These are phyloP conservation scores for Hortiboletus campestris DNA, from an alignment of 768 basidiomycete species.

Conservation along the genomic window DNA sequence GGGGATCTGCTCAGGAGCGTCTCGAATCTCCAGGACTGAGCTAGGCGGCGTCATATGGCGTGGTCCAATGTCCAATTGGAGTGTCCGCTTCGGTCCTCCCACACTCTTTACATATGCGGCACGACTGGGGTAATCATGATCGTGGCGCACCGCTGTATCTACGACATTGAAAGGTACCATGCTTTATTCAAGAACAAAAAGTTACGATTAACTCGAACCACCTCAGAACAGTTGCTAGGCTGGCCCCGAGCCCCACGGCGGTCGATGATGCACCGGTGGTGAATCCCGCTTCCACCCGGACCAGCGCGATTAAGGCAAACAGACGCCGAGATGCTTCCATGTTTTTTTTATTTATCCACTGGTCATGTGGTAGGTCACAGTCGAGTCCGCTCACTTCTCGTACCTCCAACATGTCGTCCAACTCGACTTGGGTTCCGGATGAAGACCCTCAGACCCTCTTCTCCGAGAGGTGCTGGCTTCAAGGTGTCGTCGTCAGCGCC, in stretches of 20 bases:
- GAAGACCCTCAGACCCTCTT: slow-evolving; percentile 14
- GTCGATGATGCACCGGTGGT: background rate
- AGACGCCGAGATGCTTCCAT: background rate
- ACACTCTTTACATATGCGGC: no score
- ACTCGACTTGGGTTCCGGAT: slow-evolving; percentile 18
- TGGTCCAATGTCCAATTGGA: no score
- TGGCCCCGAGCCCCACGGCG: background rate
- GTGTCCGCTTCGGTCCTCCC: no score
- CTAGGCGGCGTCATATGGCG: no score
- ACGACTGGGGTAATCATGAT: no score
- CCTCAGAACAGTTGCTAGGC: no score
- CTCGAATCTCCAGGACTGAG: no score
- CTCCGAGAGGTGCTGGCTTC: slow-evolving; percentile 22
- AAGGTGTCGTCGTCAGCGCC: slow-evolving; percentile 9
- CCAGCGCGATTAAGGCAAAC: background rate
- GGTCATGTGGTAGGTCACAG: background rate
- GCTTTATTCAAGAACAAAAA: no score
- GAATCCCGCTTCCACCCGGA: background rate
- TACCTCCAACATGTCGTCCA: slow-evolving; percentile 9
- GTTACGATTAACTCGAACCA: no score
- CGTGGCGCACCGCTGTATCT: no score
- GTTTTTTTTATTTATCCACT: background rate
- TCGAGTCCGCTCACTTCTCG: background rate
- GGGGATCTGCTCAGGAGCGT: no score
- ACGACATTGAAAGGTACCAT: no score